Conservation (phyloP, 1,139 yeast genomes). For the Debaryomyces fabryi region DNA sequence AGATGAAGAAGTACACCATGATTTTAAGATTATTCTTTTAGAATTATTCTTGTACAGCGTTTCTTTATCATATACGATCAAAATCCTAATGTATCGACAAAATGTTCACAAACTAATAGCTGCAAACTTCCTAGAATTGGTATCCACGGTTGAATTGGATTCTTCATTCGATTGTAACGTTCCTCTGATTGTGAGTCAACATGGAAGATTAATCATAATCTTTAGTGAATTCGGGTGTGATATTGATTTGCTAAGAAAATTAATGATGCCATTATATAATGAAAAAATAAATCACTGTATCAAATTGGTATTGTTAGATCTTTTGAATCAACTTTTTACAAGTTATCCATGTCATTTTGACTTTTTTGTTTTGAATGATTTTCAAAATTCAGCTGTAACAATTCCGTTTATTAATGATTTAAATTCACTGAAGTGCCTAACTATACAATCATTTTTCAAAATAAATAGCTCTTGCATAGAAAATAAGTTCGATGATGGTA, state of each 20-base stretch:
- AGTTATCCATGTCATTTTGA: slow-evolving; percentile 34
- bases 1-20: slow-evolving; percentile 29
- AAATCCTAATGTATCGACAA: slow-evolving; percentile 24
- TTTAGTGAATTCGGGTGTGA: slow-evolving; percentile 44
- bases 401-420: slow-evolving; percentile 27
- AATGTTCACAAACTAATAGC: slow-evolving; percentile 27
- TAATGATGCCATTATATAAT: slow-evolving; percentile 23
- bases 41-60: slow-evolving; percentile 31
- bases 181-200: slow-evolving; percentile 23
- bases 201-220: slow-evolving; percentile 26
- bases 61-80: slow-evolving; percentile 28
- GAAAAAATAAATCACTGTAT: slow-evolving; percentile 11
- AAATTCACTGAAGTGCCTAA: slow-evolving; percentile 21
- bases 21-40: slow-evolving; percentile 34
- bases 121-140: slow-evolving; percentile 17
- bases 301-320: slow-evolving; percentile 25
- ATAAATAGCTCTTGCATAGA: slow-evolving; percentile 14
- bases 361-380: slow-evolving; percentile 32
- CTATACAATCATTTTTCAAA: slow-evolving; percentile 45
- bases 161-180: slow-evolving; percentile 6
- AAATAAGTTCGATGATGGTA: slow-evolving; percentile 3
- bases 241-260: slow-evolving; percentile 21
- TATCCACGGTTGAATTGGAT: slow-evolving; percentile 1
- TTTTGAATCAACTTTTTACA: slow-evolving; percentile 27
- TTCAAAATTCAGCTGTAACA: slow-evolving; percentile 22